Base-by-base conservation (phyloP, 352 stramenopile species). In the Pythium brachiatum region DNA sequence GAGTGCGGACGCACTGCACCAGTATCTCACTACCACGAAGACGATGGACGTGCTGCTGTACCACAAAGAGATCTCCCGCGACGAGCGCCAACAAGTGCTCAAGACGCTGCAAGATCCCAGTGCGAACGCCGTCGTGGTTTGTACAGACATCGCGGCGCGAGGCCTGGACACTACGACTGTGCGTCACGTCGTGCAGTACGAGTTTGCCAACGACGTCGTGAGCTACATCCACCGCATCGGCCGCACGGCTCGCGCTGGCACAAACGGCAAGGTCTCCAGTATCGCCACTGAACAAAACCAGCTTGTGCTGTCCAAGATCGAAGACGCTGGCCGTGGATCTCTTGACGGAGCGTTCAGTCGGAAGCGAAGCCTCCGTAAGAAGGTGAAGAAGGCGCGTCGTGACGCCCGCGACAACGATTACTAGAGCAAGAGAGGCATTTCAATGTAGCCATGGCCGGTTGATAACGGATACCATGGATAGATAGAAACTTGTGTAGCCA, bases 211-310 rank as follows among this genome's bases (percentile, higher is more conserved):
- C 55, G 81, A 94, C 58, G 78, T 90, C n/a, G 81, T 94, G 58
- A 90, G 79, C 57, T 87, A 90, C 47, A 71, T 94, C 44, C 85
- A 94, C 58, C 82, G 85, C 62, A 89, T 90, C 47, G 85, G 85
- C 2, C 82, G 82, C 43, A 94, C 85, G 3, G 85, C 74, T 13
- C 82, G 82, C 18, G 81, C 79, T 23, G 81, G 81, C 3, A 69
- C 74, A 7, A 36, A 60, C 1, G 85, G 85, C n/a, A 77, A 75
- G 72, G 75, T 94, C 36, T 86, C 79, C 1, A 94, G 80, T 66
- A 88, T 94, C 52, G 74, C 89, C 51, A 81, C 72, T 1, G 59
- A 48, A 0, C 71, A 90, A 46, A 91, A 90, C 60, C 71, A 60
- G 18, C 70, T 91, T 2, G 75, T 92, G 31, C 57, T 90, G 8